Evolutionary conservation across 2,329 filamentous ascomycete genomes (phyloP), one percentile per base, ranked within the genome.

Genomic region (Ophiostoma piceae): DNA sequence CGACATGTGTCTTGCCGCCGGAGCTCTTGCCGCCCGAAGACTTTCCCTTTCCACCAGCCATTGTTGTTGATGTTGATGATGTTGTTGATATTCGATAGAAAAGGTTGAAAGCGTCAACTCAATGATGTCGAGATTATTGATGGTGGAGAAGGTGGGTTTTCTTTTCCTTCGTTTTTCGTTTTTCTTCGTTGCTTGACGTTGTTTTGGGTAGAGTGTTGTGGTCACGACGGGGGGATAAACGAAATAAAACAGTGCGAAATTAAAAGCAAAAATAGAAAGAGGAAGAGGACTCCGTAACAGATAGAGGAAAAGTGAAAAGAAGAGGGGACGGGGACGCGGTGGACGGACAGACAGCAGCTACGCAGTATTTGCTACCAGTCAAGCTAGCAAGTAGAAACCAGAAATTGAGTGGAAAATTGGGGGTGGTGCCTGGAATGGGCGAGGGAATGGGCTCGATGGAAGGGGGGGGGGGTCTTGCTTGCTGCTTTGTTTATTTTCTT

Each of bases 41-140:
- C 85, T 93, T 96, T 86, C 94, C 94, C 87, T 97, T 97, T 84
- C 93, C 93, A 79, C 94, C 94, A 79, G 93, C 81, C 86, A 88
- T 88, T 67, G 66, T 11, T 29, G 43, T 47, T 19, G 8, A 14
- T 57, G 22, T 26, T 51, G 37, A 32, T 67, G 65, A 22, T 19
- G 14, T 16, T 16, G 9, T 22, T 26, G 19, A 16, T 35, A 29
- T n/a, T n/a, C n/a, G 19, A 16, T 29, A 4, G 14, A 22, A 22
- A 39, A 26, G 26, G 14, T 37, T 11, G 26, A 35, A 62, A 35
- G 62, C 26, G 57, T 35, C 32, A 65, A 39, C 14, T 26, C 35
- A 19, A 32, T 9, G 62, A 22, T 37, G 62, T 64, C 7, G 60
- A 64, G 29, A 3, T 35, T 14, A 19, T 22, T 16, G 26, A 62